Evolutionary conservation across 176 grass and related monocot genomes (phyloP), one percentile per base, ranked within the genome.

Genomic region (Alloteropsis semialata): DNA sequence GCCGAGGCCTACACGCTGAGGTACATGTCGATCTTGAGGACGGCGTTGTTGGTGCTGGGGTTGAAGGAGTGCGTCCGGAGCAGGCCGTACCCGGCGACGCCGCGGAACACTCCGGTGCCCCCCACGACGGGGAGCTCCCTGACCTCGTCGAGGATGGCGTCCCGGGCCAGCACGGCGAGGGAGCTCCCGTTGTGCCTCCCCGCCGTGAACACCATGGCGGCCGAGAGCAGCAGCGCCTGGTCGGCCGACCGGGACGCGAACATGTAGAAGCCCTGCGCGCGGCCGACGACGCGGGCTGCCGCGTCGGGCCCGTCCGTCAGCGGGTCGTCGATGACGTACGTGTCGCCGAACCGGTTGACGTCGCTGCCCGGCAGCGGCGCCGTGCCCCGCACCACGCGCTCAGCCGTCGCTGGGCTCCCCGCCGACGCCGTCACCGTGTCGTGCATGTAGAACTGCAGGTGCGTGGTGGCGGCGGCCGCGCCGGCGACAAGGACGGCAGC

Each of bases 391-490:
- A 80, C 79, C 39, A 81, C 79, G 69, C 66, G 87, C 49, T 63
- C 39, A 1, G 84, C 82, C 32, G 92, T 91, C 2, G 84, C 75
- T 1, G 84, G 25, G 46, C 44, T 51, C 30, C 82, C 29, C 5
- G 66, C 18, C 1, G 41, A 43, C 10, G 84, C 76, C 6, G 78
- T 87, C 55, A 86, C 53, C 7, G 54, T 74, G 87, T 90, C 93
- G 54, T 95, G 93, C 82, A 92, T 68, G 81, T 88, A 95, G 90
- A 95, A 90, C n/a, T 62, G 90, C 13, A 90, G 73, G 75, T 92
- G 92, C n/a, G 89, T 90, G 34, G 71, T 83, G 1, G 71, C 14
- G 2, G 43, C 13, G 4, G 4, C 13, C 63, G 54, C 10, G 14
- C n/a, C n/a, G 38, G 29, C 48, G 51, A 22, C 34, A 11, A 58